These are phyloP conservation scores for Candida glaebosa DNA, from an alignment of 805 yeast genomes.

Conservation along the genomic window DNA sequence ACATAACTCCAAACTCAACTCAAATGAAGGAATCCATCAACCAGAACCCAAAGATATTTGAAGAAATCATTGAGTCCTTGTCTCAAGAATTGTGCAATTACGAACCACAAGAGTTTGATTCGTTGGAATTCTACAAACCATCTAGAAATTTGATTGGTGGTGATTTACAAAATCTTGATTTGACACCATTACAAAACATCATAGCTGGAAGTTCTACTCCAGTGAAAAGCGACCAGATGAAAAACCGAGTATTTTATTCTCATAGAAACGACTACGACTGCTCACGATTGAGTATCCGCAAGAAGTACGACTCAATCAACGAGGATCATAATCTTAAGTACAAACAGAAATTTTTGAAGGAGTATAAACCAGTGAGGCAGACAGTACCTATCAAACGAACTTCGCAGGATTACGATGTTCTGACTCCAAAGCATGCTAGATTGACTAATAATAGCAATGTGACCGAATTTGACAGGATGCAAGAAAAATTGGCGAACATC, in stretches of 20 bases:
- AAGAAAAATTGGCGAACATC: not conserved
- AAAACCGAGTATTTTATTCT: constrained; percentile 7
- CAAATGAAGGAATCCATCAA: constrained; percentile 11
- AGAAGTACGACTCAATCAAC: constrained; percentile 15
- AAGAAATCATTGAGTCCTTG: constrained; percentile 11
- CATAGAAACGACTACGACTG: constrained; percentile 4
- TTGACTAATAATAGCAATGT: not conserved
- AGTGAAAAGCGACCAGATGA: constrained; percentile 4
- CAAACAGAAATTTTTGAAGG: constrained; percentile 14
- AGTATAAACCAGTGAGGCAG: constrained; percentile 6
- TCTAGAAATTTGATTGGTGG: not conserved
- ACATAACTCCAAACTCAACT: constrained; percentile 4
- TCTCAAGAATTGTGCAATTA: constrained; percentile 18
- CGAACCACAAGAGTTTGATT: constrained; percentile 25
- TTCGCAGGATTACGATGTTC: not conserved
- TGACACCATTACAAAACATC: constrained; percentile 1
- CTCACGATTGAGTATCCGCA: constrained; percentile 19
- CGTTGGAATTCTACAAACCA: constrained; percentile 33
- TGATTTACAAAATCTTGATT: not conserved
- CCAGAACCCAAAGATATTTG: constrained; percentile 11
- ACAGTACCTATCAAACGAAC: not conserved
- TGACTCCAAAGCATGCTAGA: not conserved
- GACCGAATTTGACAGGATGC: not conserved
- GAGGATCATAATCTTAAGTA: constrained; percentile 18
- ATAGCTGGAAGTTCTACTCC: constrained; percentile 2